Evolutionary conservation across 805 yeast species (phyloP).

Genomic region (Saccharomyces eubayanus): DNA sequence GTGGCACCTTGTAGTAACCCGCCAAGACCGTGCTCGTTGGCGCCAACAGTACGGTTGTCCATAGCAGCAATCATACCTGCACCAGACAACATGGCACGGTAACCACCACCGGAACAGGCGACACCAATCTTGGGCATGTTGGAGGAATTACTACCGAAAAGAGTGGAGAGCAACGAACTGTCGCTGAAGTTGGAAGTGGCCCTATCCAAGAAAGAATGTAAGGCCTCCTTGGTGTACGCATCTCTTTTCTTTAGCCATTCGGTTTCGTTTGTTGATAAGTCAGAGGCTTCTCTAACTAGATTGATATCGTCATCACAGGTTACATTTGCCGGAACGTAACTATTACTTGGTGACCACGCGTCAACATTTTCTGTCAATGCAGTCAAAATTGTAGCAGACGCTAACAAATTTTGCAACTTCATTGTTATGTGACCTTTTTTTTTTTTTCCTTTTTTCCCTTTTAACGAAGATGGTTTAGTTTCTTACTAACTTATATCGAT

Average conservation of each 20-base stretch:
- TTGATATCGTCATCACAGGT: slow-evolving; percentile 40
- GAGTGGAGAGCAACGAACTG: slow-evolving; percentile 7
- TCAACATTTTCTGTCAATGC: slow-evolving; percentile 1
- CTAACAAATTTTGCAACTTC: slow-evolving; percentile 5
- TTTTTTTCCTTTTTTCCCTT: background rate
- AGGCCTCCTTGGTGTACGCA: slow-evolving; percentile 36
- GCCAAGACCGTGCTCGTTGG: slow-evolving; percentile 52
- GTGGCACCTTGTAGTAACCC: slow-evolving; percentile 65
- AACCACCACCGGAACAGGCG: slow-evolving; percentile 83
- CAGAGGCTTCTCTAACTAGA: slow-evolving; percentile 39
- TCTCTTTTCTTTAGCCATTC: slow-evolving; percentile 45
- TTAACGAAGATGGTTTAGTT: background rate
- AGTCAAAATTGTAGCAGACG: slow-evolving; percentile 3
- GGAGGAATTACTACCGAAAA: slow-evolving; percentile 15
- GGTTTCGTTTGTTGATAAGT: slow-evolving; percentile 37
- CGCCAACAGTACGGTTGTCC: slow-evolving; percentile 62
- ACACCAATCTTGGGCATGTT: slow-evolving; percentile 40
- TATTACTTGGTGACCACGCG: slow-evolving; percentile 37
- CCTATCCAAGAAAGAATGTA: slow-evolving; percentile 39
- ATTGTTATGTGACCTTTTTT: background rate
- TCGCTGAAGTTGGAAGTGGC: slow-evolving; percentile 27
- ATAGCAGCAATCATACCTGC: slow-evolving; percentile 78
- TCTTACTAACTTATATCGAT: background rate
- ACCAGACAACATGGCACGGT: slow-evolving; percentile 79
- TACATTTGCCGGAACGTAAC: slow-evolving; percentile 53